Conservation (phyloP, 2,329 filamentous ascomycete genomes). For the Didymella pomorum region DNA sequence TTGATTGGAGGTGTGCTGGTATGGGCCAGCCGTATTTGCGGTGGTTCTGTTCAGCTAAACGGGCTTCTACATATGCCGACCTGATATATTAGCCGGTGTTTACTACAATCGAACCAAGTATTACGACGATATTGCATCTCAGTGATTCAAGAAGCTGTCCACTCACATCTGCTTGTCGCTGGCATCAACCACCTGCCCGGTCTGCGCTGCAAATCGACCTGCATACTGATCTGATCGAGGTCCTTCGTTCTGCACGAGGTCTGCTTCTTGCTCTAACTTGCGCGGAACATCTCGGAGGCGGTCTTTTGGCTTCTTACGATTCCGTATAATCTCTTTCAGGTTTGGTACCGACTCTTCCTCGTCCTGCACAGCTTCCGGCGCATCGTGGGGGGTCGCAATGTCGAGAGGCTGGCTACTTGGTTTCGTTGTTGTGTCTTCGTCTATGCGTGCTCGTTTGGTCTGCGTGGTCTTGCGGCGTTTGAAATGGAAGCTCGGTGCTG, state of each 20-base stretch:
- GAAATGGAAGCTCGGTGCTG: constrained; percentile 35
- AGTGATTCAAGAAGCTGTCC: not conserved
- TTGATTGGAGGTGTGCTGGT: constrained; percentile 36
- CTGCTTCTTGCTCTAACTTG: constrained; percentile 30
- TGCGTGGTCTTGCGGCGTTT: constrained; percentile 45
- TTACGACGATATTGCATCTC: not conserved
- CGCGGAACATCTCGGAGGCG: constrained; percentile 32
- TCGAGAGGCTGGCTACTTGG: constrained; percentile 15
- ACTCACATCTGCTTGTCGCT: constrained; percentile 82
- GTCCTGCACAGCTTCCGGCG: constrained; percentile 19
- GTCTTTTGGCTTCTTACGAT: constrained; percentile 41
- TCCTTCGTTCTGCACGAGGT: constrained; percentile 31
- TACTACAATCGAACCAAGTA: not conserved
- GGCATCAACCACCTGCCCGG: constrained; percentile 69
- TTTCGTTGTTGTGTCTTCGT: constrained; percentile 17
- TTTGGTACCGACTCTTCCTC: constrained; percentile 35
- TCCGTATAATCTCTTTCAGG: constrained; percentile 44
- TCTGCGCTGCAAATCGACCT: constrained; percentile 74
- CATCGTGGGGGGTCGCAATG: constrained; percentile 15
- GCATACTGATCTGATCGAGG: constrained; percentile 29
- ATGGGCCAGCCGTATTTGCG: constrained; percentile 47
- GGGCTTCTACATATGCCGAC: constrained; percentile 85
- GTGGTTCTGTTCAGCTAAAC: constrained; percentile 67
- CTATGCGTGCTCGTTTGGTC: constrained; percentile 31
- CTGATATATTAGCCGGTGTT: constrained; percentile 72